Evolutionary conservation across 2,329 filamentous ascomycete genomes (phyloP), one percentile per base, ranked within the genome.

Genomic region (Apiospora malaysiana): DNA sequence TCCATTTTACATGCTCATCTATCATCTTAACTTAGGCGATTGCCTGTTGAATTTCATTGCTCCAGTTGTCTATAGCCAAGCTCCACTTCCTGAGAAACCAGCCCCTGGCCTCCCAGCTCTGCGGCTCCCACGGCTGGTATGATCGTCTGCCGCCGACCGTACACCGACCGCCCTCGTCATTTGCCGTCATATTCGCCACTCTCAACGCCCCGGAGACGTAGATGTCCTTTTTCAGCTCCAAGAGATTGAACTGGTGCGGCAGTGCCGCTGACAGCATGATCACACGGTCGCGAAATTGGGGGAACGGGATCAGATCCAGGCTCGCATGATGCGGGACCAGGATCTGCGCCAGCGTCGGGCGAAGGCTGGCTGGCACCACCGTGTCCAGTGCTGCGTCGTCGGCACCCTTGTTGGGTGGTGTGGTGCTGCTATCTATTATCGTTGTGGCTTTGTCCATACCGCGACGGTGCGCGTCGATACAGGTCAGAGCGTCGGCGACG

Each of bases 201-300:
- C 51, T 59, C 69, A 81, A 51, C 2, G 79, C 81, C 68, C 77
- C 75, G 8, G 74, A 74, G 18, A 76, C 74, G 23, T 79, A 78
- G 51, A 83, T 78, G 74, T 83, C 82, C 59, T 74, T 73, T 70
- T 83, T 83, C 51, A 83, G 69, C 7, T 83, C 82, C 73, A 76
- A 74, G 1, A 78, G 72, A 70, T 80, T 75, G 68, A 82, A 80
- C 0, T 76, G 21, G 45, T 77, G 73, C 1, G 81, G 80, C 66
- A 75, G 73, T 0, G 76, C 76, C 18, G 78, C 77, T 18, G 76
- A 74, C 51, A 82, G 69, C 40, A 78, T 76, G 56, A 82, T 81
- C 2, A 77, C 79, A 7, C 79, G 74, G 4, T 78, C 76, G 2
- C 82, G 76, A 8, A 83, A 72, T 1, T 68, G 46, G 0, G 81